Base-by-base conservation (phyloP, 768 basidiomycete genomes). In the Rhizopogon vesiculosus region DNA sequence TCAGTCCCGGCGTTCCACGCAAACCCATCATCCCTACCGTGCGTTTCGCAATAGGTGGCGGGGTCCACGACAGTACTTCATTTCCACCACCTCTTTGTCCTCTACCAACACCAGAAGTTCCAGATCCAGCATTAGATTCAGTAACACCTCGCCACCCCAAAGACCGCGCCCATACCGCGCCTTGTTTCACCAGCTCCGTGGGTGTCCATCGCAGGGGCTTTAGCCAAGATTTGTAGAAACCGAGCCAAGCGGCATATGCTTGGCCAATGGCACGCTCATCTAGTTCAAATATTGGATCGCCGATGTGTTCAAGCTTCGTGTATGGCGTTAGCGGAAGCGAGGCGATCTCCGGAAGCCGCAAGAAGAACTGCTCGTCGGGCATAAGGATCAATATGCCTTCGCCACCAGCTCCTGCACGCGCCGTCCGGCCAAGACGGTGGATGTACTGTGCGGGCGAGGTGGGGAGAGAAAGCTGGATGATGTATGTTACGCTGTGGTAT, bases 381-480 rank as follows among this genome's bases (percentile, higher is more conserved):
- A 79, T 74, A 49, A 87, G 76, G 41, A 87, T 69, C 43, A 87
- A 61, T 51, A 83, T 73, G 2, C 85, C 84, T 40, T 74, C 76
- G 0, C 89, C 87, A 5, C 78, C 72, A 45, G 81, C 73, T 5
- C 88, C 89, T 0, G 89, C 89, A 43, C 89, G 82, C 10, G 88
- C 89, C 16, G 88, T 91, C 45, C 88, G 81, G 13, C 89, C 89
- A 7, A 91, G 83, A 19, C 89, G 81, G 62, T 90, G 89, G 54
- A 91, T 84, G 69, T 91, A 90, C 65, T 89, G 87, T 62, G 89
- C 89, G 25, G 82, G 76, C 54, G 84, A 79, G 0, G 82, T 78
- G 12, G 89, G 88, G 59, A 89, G 77, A 56, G 84, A 85, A 54
- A 84, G 66, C 64, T 87, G 85, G 7, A 85, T 61, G 44, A 87